Evolutionary conservation across 148 eudicot genomes (phyloP), one percentile per base, ranked within the genome.

Genomic region (Bassia scoparia): DNA sequence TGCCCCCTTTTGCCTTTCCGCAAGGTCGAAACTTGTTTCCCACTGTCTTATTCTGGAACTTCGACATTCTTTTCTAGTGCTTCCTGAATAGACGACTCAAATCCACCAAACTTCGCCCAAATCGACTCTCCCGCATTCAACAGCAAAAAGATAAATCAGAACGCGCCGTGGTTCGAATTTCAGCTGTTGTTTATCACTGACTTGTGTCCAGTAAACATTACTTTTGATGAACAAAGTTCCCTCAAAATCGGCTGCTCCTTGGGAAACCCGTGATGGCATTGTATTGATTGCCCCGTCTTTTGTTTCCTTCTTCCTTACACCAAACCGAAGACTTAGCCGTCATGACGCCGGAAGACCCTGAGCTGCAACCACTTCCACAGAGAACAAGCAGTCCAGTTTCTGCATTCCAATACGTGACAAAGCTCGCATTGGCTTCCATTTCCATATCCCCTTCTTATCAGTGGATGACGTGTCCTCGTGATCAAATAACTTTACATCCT

Each of bases 1-100:
- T 91, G 93, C 53, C 97, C 98, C 3, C 97, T 97, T 49, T 89
- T 89, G 0, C 96, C 98, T 76, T 95, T 95, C 18, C 98, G 86
- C 73, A 14, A 95, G 87, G 52, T 70, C 83, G 43, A 89, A 91
- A 75, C 81, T 87, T 8, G 84, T 89, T 69, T 95, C 97, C 98
- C 98, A 95, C 62, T 89, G 96, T 73, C 88, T 74, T 52, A 95
- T 78, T 34, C 98, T 68, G 7, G 83, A 70, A 9, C 98, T 79
- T 89, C 77, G 2, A 83, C 81, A 67, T 61, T 89, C 81, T 88
- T 91, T 52, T 88, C 87, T 11, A 89, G 65, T 0, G 98, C 88
- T 70, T 95, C 97, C 61, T 84, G 96, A 62, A 95, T 91, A 67
- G 63, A 1, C 84, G 77, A 69, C 96, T 88, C 76, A 95, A 77